Evolutionary conservation across 2,329 filamentous ascomycete species (phyloP).

Genomic region (Thermochaetoides dissita): DNA sequence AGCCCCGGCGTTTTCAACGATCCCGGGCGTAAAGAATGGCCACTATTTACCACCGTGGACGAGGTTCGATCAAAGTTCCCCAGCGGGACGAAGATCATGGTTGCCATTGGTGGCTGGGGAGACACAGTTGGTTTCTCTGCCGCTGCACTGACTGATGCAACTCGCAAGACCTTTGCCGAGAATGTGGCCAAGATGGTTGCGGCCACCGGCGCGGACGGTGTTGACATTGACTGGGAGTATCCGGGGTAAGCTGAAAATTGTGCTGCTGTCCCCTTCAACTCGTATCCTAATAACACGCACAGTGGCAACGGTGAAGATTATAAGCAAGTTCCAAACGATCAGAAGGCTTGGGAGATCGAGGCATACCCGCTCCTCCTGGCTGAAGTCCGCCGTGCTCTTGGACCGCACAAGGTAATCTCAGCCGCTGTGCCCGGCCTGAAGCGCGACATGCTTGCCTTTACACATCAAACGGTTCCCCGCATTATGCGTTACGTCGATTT

Average conservation of each 20-base stretch:
- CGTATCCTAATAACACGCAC: neutral
- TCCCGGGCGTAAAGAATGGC: slow-evolving; percentile 26
- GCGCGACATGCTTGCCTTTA: slow-evolving; percentile 57
- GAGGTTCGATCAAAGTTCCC: slow-evolving; percentile 34
- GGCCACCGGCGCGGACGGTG: slow-evolving; percentile 47
- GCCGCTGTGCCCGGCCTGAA: slow-evolving; percentile 51
- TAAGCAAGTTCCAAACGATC: slow-evolving; percentile 43
- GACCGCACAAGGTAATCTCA: slow-evolving; percentile 45
- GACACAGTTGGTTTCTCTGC: slow-evolving; percentile 49
- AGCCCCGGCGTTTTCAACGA: slow-evolving; percentile 37
- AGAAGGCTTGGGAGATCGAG: slow-evolving; percentile 45
- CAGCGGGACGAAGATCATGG: slow-evolving; percentile 44
- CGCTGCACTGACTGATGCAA: slow-evolving; percentile 37
- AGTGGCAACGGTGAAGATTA: slow-evolving; percentile 57
- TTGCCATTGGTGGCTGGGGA: slow-evolving; percentile 66
- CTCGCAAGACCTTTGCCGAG: slow-evolving; percentile 44
- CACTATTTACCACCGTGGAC: slow-evolving; percentile 38
- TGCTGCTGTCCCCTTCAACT: neutral
- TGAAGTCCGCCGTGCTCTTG: slow-evolving; percentile 44
- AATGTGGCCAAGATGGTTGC: slow-evolving; percentile 52
- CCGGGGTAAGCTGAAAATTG: slow-evolving; percentile 19
- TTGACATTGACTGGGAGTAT: slow-evolving; percentile 57
- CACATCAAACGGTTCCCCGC: slow-evolving; percentile 36
- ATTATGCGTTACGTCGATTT: slow-evolving; percentile 50
- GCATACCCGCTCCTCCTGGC: slow-evolving; percentile 47